Base-by-base conservation (phyloP, 768 basidiomycete species). In the Boletus bicolor region DNA sequence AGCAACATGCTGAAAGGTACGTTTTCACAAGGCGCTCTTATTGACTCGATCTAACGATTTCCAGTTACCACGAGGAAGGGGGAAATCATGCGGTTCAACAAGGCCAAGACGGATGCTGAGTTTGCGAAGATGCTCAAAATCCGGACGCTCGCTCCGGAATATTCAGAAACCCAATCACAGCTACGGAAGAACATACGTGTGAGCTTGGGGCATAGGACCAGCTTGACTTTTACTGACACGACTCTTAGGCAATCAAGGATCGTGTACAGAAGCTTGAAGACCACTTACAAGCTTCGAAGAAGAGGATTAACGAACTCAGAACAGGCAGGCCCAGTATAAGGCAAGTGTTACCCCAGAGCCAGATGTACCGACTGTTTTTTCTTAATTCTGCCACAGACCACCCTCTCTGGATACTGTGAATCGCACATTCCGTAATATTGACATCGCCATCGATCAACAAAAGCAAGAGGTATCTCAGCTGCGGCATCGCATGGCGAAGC, bases 131-230 rank as follows among this genome's bases (percentile, higher is more conserved):
- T 88, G 77, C 72, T 91, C 51, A 85, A 82, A 64, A 76, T 83
- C 3, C 79, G 89, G 45, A 85, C 87, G n/a, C 72, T 94, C n/a
- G 88, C 88, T 12, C 93, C 96, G 0, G 93, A 98, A 64, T 87
- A 93, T 65, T 77, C 85, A 14, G 93, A 95, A 66, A 87, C 83
- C 1, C 94, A 95, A 67, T 82, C 78, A 2, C 83, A 86, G 52
- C 73, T 98, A 28, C 79, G 93, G 34, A 82, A 85, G 60, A 77
- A 79, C 58, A 83, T 91, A 37, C 76, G 87, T 67, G 93, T 92
- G 61, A 42, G 83, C 72, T 39, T 19, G 30, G 14, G 51, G 15
- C 17, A 34, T 44, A 49, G 14, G 39, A 50, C 38, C 49, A 15
- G n/a, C 34, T 46, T 37, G 28, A 26, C 37, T 58, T 30, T 9